Evolutionary conservation across 176 grass and related monocot species (phyloP).

Genomic region (Musa itinerans): DNA sequence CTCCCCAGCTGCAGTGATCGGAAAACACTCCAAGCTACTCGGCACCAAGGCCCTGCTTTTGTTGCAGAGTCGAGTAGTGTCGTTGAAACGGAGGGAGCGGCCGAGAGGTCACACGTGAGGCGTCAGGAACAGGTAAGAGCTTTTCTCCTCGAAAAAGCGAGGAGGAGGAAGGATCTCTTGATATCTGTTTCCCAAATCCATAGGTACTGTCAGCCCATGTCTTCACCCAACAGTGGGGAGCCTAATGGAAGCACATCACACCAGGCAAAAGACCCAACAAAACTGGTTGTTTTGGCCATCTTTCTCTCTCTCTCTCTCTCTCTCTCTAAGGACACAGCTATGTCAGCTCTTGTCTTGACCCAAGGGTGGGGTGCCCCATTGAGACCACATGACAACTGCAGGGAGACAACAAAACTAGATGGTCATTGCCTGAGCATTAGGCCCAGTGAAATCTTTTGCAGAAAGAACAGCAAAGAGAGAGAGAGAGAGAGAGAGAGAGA

Average conservation of each 20-base stretch:
- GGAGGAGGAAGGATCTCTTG: background rate
- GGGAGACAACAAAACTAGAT: background rate
- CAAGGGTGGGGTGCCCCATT: too few species aligned
- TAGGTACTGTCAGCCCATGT: too few species aligned
- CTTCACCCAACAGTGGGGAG: too few species aligned
- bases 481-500: too few species aligned
- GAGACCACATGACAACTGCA: too few species aligned
- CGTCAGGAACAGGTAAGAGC: background rate
- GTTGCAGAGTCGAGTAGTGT: background rate
- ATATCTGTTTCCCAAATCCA: too few species aligned
- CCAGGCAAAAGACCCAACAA: background rate
- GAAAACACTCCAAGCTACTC: background rate
- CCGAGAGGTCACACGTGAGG: background rate
- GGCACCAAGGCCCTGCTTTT: background rate
- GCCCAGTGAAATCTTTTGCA: background rate
- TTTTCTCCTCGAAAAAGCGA: background rate
- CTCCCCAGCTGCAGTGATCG: background rate
- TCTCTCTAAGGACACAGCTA: too few species aligned
- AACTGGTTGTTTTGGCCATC: background rate
- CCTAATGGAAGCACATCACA: background rate
- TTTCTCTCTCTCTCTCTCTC: too few species aligned
- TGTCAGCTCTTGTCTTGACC: too few species aligned
- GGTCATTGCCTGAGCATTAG: background rate
- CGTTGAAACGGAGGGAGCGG: background rate
- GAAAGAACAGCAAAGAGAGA: background rate